Evolutionary conservation across 2,329 filamentous ascomycete species (phyloP).

Genomic region (Neoascochyta sp.): DNA sequence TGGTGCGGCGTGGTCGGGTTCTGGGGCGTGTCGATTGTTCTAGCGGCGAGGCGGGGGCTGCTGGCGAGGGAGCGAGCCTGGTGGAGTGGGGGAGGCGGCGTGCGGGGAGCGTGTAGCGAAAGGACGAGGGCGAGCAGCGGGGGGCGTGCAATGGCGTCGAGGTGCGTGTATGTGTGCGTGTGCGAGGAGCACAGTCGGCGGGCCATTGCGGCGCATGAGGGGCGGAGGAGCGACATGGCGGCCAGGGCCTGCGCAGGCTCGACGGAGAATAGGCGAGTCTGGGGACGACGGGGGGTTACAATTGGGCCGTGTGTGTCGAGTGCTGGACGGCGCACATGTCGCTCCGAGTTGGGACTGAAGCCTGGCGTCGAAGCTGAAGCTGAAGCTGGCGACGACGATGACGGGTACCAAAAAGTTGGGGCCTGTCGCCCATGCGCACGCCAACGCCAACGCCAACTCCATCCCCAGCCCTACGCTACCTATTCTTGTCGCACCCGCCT

Average conservation of each 20-base stretch:
- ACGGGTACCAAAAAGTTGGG: no score
- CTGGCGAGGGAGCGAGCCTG: constrained; percentile 25
- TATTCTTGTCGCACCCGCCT: no score
- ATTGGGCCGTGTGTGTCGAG: no score
- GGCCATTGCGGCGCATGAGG: constrained; percentile 24
- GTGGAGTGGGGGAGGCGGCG: constrained; percentile 7
- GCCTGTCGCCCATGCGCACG: no score
- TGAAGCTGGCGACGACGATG: no score
- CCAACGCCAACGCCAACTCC: no score
- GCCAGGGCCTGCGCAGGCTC: constrained; percentile 8
- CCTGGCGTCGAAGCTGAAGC: no score
- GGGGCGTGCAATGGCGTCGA: constrained; percentile 5
- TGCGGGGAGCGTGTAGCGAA: constrained; percentile 16
- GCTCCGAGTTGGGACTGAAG: no score
- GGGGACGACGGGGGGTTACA: no score
- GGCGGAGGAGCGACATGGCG: constrained; percentile 30
- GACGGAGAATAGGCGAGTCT: constrained; percentile 1
- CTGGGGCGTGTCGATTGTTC: constrained; percentile 23
- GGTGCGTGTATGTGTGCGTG: constrained; percentile 11
- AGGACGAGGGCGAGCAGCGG: constrained; percentile 24
- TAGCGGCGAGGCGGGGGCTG: constrained; percentile 20
- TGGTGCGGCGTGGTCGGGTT: constrained; percentile 16
- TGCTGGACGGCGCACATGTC: no score
- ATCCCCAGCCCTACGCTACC: no score
- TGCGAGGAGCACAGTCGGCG: constrained; percentile 25